Conservation (phyloP, 2,329 filamentous ascomycete genomes). For the Passalora sequoiae region DNA sequence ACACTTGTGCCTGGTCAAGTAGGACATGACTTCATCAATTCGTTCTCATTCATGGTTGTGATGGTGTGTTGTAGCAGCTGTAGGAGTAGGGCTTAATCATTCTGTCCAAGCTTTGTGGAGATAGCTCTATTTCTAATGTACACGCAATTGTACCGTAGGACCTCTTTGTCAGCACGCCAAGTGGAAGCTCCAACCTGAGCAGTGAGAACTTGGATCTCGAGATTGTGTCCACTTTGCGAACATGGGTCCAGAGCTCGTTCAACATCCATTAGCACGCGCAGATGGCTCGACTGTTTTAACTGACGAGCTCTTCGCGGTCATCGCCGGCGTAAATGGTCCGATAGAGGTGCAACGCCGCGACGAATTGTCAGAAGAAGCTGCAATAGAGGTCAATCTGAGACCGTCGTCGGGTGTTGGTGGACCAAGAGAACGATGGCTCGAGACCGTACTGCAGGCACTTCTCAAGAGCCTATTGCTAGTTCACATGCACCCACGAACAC, state of each 20-base stretch:
- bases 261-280: constrained; percentile 56
- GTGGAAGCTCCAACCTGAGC: too few relatives aligned
- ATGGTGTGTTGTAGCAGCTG: too few relatives aligned
- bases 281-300: constrained; percentile 78
- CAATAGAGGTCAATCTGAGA: constrained; percentile 83
- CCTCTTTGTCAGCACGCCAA: too few relatives aligned
- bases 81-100: too few relatives aligned
- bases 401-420: constrained; percentile 75
- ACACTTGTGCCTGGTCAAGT: too few relatives aligned
- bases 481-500: constrained; percentile 67
- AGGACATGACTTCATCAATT: too few relatives aligned
- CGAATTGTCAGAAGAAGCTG: constrained; percentile 85
- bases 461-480: constrained; percentile 70
- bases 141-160: too few relatives aligned
- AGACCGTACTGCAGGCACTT: constrained; percentile 66
- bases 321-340: constrained; percentile 85
- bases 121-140: too few relatives aligned
- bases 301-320: constrained; percentile 69
- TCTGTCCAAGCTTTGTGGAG: too few relatives aligned
- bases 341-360: constrained; percentile 85
- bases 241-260: constrained; percentile 27
- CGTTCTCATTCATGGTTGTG: too few relatives aligned
- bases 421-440: constrained; percentile 63
- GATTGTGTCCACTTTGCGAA: too few relatives aligned
- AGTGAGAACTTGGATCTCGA: too few relatives aligned